These are phyloP conservation scores for Suillus brevipes DNA, from an alignment of 768 basidiomycete genomes.

Conservation along the genomic window DNA sequence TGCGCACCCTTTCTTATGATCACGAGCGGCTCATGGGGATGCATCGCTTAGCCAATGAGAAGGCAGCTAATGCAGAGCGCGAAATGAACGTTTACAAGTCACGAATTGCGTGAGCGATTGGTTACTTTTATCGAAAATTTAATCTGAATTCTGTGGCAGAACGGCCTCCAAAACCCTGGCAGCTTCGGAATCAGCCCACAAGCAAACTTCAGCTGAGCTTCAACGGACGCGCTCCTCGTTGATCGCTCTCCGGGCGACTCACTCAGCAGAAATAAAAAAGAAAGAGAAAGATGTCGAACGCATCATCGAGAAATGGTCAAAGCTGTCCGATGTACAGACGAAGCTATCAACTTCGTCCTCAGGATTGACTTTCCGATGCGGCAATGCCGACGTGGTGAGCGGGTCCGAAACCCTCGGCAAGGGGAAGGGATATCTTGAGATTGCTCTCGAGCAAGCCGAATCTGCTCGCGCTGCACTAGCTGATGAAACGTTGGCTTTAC, in stretches of 20 bases:
- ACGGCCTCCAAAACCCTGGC: slow-evolving; percentile 54
- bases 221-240: slow-evolving; percentile 70
- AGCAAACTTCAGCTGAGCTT: slow-evolving; percentile 67
- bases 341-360: slow-evolving; percentile 51
- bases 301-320: slow-evolving; percentile 73
- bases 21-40: slow-evolving; percentile 72
- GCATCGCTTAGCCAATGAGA: slow-evolving; percentile 59
- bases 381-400: slow-evolving; percentile 50
- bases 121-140: not conserved
- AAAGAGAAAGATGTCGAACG: slow-evolving; percentile 79
- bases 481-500: slow-evolving; percentile 65
- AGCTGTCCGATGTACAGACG: slow-evolving; percentile 65
- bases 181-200: slow-evolving; percentile 63
- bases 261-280: slow-evolving; percentile 75
- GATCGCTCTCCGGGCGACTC: slow-evolving; percentile 66
- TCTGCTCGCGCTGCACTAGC: slow-evolving; percentile 57
- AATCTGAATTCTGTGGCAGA: slow-evolving; percentile 32
- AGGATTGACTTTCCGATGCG: slow-evolving; percentile 51
- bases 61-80: slow-evolving; percentile 71
- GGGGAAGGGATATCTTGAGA: slow-evolving; percentile 58
- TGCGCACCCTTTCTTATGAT: slow-evolving; percentile 79
- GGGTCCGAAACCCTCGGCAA: slow-evolving; percentile 47
- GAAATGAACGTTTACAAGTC: slow-evolving; percentile 75
- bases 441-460: slow-evolving; percentile 74
- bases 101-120: slow-evolving; percentile 60